Conservation (phyloP, 352 stramenopile genomes). For the Phytopythium kandeliae region DNA sequence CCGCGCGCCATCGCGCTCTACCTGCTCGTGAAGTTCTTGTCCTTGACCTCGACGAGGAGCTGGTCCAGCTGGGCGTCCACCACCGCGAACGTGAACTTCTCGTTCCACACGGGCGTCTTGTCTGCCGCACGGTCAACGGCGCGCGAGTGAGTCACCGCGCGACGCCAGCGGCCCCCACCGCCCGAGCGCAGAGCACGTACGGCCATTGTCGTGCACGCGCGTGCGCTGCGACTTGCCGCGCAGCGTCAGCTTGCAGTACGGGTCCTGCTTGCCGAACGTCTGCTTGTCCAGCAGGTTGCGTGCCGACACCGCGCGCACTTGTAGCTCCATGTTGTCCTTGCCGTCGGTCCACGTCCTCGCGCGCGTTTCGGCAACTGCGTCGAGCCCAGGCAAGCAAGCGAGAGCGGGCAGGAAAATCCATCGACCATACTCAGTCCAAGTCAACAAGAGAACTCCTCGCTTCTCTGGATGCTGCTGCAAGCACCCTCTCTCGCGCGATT, state of each 20-base stretch:
- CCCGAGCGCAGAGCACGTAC: too few relatives aligned
- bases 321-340: slow-evolving; percentile 81
- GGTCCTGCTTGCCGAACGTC: slow-evolving; percentile 81
- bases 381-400: too few relatives aligned
- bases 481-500: too few relatives aligned
- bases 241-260: slow-evolving; percentile 70
- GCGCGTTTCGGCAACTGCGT: too few relatives aligned
- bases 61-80: slow-evolving; percentile 65
- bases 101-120: slow-evolving; percentile 69
- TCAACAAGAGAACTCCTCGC: too few relatives aligned
- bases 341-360: too few relatives aligned
- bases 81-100: slow-evolving; percentile 73
- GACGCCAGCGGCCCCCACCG: too few relatives aligned
- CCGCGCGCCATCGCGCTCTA: slow-evolving; percentile 5
- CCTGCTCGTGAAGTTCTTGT: slow-evolving; percentile 76
- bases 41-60: slow-evolving; percentile 68
- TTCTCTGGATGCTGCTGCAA: too few relatives aligned
- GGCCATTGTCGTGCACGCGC: slow-evolving; percentile 77
- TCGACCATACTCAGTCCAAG: too few relatives aligned
- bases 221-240: slow-evolving; percentile 57
- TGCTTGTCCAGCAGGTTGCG: slow-evolving; percentile 81
- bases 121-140: too few relatives aligned
- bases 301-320: slow-evolving; percentile 67
- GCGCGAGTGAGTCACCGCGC: too few relatives aligned
- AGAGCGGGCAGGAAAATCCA: too few relatives aligned